Conservation (phyloP, 108 stramenopile genomes). For the Aurantiochytrium sp. region DNA sequence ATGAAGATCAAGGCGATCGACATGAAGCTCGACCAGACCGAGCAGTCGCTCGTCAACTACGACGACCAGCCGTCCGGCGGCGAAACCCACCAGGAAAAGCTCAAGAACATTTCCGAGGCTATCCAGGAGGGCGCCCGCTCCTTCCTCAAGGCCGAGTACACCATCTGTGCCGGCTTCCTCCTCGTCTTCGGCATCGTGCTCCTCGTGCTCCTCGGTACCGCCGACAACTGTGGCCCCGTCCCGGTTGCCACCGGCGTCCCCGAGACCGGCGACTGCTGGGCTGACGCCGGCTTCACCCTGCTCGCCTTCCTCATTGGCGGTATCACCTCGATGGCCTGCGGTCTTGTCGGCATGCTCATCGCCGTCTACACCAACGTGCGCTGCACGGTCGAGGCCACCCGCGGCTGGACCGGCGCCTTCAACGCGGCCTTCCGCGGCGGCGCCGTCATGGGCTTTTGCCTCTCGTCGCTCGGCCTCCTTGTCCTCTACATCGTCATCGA, state of each 20-base stretch:
- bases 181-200: conserved; percentile 59
- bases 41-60: not conserved
- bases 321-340: conserved; percentile 67
- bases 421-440: conserved; percentile 84
- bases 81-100: conserved; percentile 26
- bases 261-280: not conserved
- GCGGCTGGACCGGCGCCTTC: conserved; percentile 76
- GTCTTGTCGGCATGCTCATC: conserved; percentile 95
- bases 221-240: conserved; percentile 1
- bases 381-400: conserved; percentile 70
- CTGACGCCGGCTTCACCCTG: conserved; percentile 66
- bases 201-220: conserved; percentile 76
- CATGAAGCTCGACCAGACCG: not conserved
- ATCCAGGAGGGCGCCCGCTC: conserved; percentile 91
- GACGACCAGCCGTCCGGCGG: not conserved
- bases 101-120: conserved; percentile 79
- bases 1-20: not conserved
- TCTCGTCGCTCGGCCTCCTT: conserved; percentile 75
- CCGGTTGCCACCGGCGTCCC: conserved; percentile 60
- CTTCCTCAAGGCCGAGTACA: conserved; percentile 88
- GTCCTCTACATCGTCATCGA: conserved; percentile 37
- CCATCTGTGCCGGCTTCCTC: conserved; percentile 62
- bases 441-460: conserved; percentile 72
- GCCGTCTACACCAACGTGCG: conserved; percentile 93
- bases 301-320: conserved; percentile 88